Evolutionary conservation across 2,329 filamentous ascomycete genomes (phyloP), one percentile per base, ranked within the genome.

Genomic region (Ceratocystis alfenasii): DNA sequence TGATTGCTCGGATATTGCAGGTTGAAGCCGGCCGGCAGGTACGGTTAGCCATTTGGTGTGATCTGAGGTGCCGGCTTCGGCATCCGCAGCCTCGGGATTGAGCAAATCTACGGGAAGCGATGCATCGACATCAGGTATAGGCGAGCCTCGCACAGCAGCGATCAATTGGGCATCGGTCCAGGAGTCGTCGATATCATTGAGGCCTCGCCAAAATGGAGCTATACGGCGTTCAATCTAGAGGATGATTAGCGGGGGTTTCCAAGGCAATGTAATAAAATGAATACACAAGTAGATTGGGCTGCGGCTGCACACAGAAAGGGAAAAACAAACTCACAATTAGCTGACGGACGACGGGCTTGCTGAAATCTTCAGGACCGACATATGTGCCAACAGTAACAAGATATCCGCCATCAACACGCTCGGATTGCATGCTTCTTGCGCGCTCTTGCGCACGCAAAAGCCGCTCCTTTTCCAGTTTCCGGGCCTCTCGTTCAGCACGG

Each of bases 111-210:
- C 81, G 71, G 94, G 88, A 4, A 87, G 83, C 3, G 90, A 85
- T 71, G 92, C 86, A 74, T 96, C 91, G 60, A 93, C 84, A 6
- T 89, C 83, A 12, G 94, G 94, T 63, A 97, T 86, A 2, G 89
- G 84, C 66, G 95, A 81, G 22, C 90, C 92, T 72, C 90, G 85
- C 62, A 88, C 94, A 28, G 90, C 91, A 66, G 93, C 91, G 71
- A 96, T 85, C n/a, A 99, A 84, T 75, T 99, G 94, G 75, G 94
- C 87, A 72, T 99, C 94, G 12, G 90, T 88, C 94, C 94, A 99
- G 64, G 84, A 88, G 25, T 89, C 83, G 17, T 87, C 87, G 75
- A 94, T 90, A 74, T 97, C 92, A 69, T 96, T 87, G 3, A 99
- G 79, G 4, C 94, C 94, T 73, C 88, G 87, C 91, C 93, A 99